Evolutionary conservation across 306 rosid genomes (phyloP).

Genomic region (Rosa chinensis): DNA sequence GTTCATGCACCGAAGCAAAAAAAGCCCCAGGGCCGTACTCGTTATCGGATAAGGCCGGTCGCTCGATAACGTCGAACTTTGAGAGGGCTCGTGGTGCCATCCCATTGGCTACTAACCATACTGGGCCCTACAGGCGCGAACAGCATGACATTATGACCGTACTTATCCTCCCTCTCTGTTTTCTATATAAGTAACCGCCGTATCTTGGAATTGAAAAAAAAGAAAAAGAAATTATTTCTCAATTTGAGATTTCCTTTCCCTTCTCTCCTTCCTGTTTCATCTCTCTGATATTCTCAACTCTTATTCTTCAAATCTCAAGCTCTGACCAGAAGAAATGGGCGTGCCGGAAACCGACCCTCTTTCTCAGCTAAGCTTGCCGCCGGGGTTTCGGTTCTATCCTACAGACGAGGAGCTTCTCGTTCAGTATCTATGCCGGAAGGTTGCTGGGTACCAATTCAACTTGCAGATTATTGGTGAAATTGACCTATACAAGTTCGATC

Average conservation of each 20-base stretch:
- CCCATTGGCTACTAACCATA: slow-evolving; percentile 16
- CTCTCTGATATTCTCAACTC: neutral
- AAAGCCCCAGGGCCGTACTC: slow-evolving; percentile 30
- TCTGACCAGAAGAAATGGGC: slow-evolving; percentile 47
- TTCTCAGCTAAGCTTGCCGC: slow-evolving; percentile 73
- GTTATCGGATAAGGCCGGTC: slow-evolving; percentile 71
- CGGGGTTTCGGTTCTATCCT: slow-evolving; percentile 87
- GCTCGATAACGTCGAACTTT: slow-evolving; percentile 34
- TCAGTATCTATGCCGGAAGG: slow-evolving; percentile 82
- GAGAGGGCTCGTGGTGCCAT: slow-evolving; percentile 23
- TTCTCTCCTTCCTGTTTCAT: neutral
- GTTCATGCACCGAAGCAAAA: slow-evolving; percentile 43
- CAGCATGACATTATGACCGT: slow-evolving; percentile 44
- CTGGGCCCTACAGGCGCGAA: slow-evolving; percentile 30
- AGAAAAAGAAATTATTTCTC: neutral
- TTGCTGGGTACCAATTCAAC: slow-evolving; percentile 81
- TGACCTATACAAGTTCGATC: slow-evolving; percentile 89
- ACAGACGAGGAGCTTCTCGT: slow-evolving; percentile 94
- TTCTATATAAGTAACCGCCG: slow-evolving; percentile 45
- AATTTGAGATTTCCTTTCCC: too few species aligned
- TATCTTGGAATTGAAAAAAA: slow-evolving; percentile 24
- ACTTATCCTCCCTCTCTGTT: slow-evolving; percentile 31
- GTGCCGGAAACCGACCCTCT: slow-evolving; percentile 56
- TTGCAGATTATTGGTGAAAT: slow-evolving; percentile 77
- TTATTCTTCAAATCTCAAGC: neutral